These are phyloP conservation scores for Phytomonas francai DNA, from an alignment of 208 protist genomes.

Conservation along the genomic window DNA sequence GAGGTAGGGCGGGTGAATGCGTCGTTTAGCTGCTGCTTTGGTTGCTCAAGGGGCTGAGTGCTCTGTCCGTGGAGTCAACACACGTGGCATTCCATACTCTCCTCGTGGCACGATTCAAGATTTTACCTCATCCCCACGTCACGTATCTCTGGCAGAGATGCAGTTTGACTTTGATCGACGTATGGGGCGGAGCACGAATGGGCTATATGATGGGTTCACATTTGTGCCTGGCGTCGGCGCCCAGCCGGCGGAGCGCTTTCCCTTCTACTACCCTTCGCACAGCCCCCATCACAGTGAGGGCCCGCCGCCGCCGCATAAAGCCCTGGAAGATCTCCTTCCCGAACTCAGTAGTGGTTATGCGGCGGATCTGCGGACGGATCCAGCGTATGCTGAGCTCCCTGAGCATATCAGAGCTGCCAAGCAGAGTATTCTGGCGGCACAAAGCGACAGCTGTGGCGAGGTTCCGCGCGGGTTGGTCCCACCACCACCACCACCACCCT, in stretches of 20 bases:
- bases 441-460: conserved; percentile 54
- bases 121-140: conserved; percentile 49
- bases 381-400: conserved; percentile 26
- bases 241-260: conserved; percentile 21
- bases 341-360: conserved; percentile 19
- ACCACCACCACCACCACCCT: conserved; percentile 36
- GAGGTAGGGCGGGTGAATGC: not conserved
- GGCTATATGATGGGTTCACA: conserved; percentile 43
- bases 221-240: conserved; percentile 31
- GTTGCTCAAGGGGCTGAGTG: not conserved
- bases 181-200: conserved; percentile 23
- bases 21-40: not conserved
- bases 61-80: not conserved
- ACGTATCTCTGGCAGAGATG: conserved; percentile 35
- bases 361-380: conserved; percentile 36
- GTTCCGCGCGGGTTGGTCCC: conserved; percentile 39
- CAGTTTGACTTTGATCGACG: conserved; percentile 41
- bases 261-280: conserved; percentile 8
- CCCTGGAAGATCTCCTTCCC: conserved; percentile 12
- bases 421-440: conserved; percentile 36
- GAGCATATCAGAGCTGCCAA: conserved; percentile 37
- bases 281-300: not conserved
- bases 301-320: not conserved
- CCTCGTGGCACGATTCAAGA: conserved; percentile 62
- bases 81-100: conserved; percentile 50